Percentiles rank a stretch among this genome's conserved stretches.
Conservation (phyloP, 2,329 filamentous ascomycete genomes). For the Ophiostoma sp. region DNA sequence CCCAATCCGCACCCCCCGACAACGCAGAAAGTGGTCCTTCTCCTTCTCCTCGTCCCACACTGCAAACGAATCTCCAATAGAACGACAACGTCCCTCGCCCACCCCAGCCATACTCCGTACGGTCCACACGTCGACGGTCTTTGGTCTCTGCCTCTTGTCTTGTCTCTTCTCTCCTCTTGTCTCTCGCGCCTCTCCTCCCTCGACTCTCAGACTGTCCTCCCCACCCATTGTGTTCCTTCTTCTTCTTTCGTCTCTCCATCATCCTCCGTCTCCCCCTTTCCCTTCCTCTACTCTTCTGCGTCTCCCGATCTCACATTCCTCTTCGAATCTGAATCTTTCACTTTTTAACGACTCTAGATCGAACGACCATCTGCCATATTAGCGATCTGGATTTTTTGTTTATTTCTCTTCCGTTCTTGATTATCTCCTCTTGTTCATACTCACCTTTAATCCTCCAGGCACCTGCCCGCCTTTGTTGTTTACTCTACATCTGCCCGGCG, state of each 20-base stretch:
- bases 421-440: background rate
- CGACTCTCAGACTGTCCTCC: background rate
- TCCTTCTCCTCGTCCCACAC: conserved; percentile 18
- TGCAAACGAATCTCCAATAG: conserved; percentile 32
- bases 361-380: too few relatives aligned
- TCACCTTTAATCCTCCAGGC: conserved; percentile 3
- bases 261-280: background rate
- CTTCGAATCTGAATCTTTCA: background rate
- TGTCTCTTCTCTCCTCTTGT: background rate
- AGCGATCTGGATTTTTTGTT: conserved; percentile 2
- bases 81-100: conserved; percentile 4
- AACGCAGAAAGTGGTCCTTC: conserved; percentile 17
- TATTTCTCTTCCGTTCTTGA: background rate
- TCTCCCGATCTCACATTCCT: conserved; percentile 14
- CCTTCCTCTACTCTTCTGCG: background rate
- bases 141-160: background rate
- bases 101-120: background rate
- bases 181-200: background rate
- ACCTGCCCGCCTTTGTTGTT: background rate
- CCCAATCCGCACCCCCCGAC: conserved; percentile 9
- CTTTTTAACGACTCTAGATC: background rate
- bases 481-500: background rate
- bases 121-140: conserved; percentile 14
- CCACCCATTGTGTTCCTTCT: conserved; percentile 19
- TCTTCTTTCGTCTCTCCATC: background rate